Evolutionary conservation across 2,329 filamentous ascomycete species (phyloP).

Genomic region (Paracoccidioides brasiliensis): DNA sequence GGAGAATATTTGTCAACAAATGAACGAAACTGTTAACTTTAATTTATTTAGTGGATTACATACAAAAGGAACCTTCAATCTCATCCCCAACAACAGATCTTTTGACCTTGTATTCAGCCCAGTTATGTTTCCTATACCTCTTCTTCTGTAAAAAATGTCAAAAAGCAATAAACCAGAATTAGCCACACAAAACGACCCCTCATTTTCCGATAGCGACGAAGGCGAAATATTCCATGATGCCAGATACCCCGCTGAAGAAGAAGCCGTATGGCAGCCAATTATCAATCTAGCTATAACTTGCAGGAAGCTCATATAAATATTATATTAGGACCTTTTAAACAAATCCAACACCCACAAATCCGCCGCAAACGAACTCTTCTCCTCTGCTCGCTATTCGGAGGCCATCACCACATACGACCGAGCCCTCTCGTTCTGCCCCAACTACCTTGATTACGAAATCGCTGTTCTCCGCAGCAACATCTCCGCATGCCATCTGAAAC

Average conservation of each 20-base stretch:
- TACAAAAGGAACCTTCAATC: background rate
- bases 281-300: background rate
- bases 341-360: constrained; percentile 63
- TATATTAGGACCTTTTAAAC: constrained; percentile 48
- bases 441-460: constrained; percentile 75
- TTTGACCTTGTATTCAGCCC: background rate
- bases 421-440: constrained; percentile 64
- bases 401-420: constrained; percentile 75
- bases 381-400: constrained; percentile 54
- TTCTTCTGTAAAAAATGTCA: background rate
- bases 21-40: too few species aligned
- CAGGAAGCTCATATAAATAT: background rate
- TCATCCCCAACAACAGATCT: background rate
- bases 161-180: background rate
- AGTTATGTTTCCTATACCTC: background rate
- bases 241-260: constrained; percentile 35
- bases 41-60: too few species aligned
- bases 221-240: constrained; percentile 29
- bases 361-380: constrained; percentile 69
- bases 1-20: too few species aligned
- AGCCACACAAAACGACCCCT: constrained; percentile 3
- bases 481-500: constrained; percentile 73
- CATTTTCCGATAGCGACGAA: constrained; percentile 23
- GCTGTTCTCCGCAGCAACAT: constrained; percentile 83
- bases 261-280: constrained; percentile 25